These are phyloP conservation scores for Dalbergia oliveri DNA, from an alignment of 306 rosid genomes.

Conservation along the genomic window DNA sequence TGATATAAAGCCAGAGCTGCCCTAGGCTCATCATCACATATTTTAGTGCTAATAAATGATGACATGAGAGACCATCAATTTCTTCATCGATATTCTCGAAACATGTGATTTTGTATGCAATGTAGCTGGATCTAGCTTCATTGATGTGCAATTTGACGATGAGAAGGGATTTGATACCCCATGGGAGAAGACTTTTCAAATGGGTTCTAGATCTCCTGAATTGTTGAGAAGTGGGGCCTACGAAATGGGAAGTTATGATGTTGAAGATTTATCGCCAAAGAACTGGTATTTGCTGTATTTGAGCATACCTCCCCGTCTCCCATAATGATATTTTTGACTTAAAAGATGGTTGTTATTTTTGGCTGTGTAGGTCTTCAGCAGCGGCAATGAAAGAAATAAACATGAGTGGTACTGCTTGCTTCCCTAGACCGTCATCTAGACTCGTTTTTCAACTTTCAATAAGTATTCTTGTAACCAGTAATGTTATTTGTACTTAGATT, in stretches of 20 bases:
- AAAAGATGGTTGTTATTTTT: slow-evolving; percentile 44
- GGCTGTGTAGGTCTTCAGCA: slow-evolving; percentile 62
- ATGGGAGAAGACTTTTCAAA: slow-evolving; percentile 60
- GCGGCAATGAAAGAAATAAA: slow-evolving; percentile 60
- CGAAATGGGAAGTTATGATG: slow-evolving; percentile 51
- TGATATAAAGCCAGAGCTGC: background rate
- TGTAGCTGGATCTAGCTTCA: slow-evolving; percentile 60
- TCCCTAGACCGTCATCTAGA: slow-evolving; percentile 28
- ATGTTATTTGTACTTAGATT: too few species aligned
- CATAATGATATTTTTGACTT: slow-evolving; percentile 35
- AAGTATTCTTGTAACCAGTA: slow-evolving; percentile 4
- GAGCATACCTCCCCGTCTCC: slow-evolving; percentile 32
- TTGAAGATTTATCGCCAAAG: slow-evolving; percentile 58
- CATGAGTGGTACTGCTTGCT: slow-evolving; percentile 60
- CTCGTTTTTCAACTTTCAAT: background rate
- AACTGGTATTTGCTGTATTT: slow-evolving; percentile 55
- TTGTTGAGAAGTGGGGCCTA: slow-evolving; percentile 46
- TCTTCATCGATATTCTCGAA: slow-evolving; percentile 20
- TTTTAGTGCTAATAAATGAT: slow-evolving; percentile 33
- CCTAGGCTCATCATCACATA: slow-evolving; percentile 19
- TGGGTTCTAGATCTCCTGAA: slow-evolving; percentile 51
- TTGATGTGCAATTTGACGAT: slow-evolving; percentile 53
- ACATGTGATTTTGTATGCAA: slow-evolving; percentile 30
- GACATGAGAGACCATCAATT: background rate
- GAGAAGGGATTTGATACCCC: slow-evolving; percentile 59